Conservation (phyloP, 2,329 filamentous ascomycete genomes). For the Ramularia collo-cygni region DNA sequence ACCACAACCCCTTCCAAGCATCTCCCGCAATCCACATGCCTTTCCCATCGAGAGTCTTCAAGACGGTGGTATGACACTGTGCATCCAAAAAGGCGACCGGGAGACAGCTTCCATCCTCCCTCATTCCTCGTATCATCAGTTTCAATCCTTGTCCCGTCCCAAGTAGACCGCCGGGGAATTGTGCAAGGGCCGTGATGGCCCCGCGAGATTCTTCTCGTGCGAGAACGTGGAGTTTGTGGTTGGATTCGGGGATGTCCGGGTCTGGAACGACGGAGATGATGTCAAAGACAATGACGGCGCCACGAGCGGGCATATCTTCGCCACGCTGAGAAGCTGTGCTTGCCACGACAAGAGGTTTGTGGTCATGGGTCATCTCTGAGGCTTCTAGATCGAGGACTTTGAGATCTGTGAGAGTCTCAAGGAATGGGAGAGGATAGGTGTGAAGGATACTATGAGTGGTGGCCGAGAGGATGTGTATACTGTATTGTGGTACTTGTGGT, state of each 20-base stretch:
- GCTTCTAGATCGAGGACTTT: slow-evolving; percentile 80
- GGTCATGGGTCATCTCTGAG: slow-evolving; percentile 83
- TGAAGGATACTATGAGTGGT: slow-evolving; percentile 74
- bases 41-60: slow-evolving; percentile 74
- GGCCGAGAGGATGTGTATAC: slow-evolving; percentile 72
- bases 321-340: slow-evolving; percentile 82
- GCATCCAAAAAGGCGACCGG: slow-evolving; percentile 98
- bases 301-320: slow-evolving; percentile 81
- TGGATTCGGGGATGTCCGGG: slow-evolving; percentile 76
- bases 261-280: slow-evolving; percentile 88
- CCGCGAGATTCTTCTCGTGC: slow-evolving; percentile 89
- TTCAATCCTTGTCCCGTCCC: slow-evolving; percentile 93
- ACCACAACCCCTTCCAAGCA: slow-evolving; percentile 90
- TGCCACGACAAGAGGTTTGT: slow-evolving; percentile 72
- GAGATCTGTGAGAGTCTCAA: slow-evolving; percentile 73
- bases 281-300: slow-evolving; percentile 83
- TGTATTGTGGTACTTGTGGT: slow-evolving; percentile 64
- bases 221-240: slow-evolving; percentile 75
- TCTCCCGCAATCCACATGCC: slow-evolving; percentile 85
- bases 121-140: slow-evolving; percentile 90
- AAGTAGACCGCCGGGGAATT: slow-evolving; percentile 75
- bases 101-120: slow-evolving; percentile 86
- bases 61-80: slow-evolving; percentile 83
- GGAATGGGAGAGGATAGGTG: slow-evolving; percentile 62
- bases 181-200: slow-evolving; percentile 71